A percentile compares a stretch with the other conserved stretches of the same genome.
Evolutionary conservation across 208 protist species (phyloP).

Genomic region (Crithidia sp.): DNA sequence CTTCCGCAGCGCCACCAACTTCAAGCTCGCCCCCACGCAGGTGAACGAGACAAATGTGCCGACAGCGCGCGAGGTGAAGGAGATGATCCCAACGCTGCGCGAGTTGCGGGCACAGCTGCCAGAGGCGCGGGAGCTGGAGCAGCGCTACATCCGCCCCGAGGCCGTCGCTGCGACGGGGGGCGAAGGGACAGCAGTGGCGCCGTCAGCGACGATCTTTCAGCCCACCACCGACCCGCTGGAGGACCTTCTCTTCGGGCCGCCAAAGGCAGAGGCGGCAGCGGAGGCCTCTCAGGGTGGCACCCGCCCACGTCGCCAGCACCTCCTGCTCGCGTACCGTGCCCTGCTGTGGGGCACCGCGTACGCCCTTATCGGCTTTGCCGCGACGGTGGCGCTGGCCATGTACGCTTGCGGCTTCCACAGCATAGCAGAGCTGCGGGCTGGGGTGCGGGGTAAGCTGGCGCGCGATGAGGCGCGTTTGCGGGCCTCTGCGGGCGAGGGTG

Average conservation of each 20-base stretch:
- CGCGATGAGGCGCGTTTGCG: slow-evolving; percentile 50
- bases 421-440: slow-evolving; percentile 41
- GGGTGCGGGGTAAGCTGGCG: slow-evolving; percentile 45
- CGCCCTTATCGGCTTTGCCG: slow-evolving; percentile 52
- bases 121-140: slow-evolving; percentile 58
- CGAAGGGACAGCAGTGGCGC: neutral
- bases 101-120: slow-evolving; percentile 68
- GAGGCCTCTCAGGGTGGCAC: neutral
- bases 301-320: slow-evolving; percentile 35
- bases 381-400: slow-evolving; percentile 54
- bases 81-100: slow-evolving; percentile 55
- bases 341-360: slow-evolving; percentile 77
- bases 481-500: neutral
- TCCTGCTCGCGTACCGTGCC: slow-evolving; percentile 73
- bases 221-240: slow-evolving; percentile 50
- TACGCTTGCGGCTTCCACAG: slow-evolving; percentile 55
- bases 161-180: neutral
- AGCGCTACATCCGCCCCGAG: slow-evolving; percentile 38
- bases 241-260: slow-evolving; percentile 37
- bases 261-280: slow-evolving; percentile 24
- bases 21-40: slow-evolving; percentile 49
- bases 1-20: slow-evolving; percentile 47
- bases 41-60: slow-evolving; percentile 76
- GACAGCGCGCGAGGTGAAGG: slow-evolving; percentile 51
- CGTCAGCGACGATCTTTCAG: slow-evolving; percentile 21